phyloP scores from a whole-genome alignment of 108 stramenopile genomes.

The Cyclostephanos invisitatus region DNA sequence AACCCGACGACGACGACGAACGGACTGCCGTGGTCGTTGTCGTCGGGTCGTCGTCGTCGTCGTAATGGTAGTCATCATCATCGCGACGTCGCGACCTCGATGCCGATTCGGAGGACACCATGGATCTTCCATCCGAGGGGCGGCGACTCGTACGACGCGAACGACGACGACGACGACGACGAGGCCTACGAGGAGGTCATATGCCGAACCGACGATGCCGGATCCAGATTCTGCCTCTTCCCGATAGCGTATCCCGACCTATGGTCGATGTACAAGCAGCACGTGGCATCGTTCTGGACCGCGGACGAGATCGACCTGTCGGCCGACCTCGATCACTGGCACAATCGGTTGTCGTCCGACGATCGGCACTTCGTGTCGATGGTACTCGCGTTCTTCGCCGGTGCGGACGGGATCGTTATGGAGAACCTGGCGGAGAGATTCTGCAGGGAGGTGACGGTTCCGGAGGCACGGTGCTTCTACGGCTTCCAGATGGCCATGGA shows the following conservation, averaged over 20 bases:
- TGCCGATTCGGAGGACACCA: too few relatives aligned
- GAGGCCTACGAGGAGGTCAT: constrained; percentile 49
- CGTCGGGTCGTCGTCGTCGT: too few relatives aligned
- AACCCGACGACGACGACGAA: too few relatives aligned
- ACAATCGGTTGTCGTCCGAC: constrained; percentile 72
- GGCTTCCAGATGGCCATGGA: constrained; percentile 95
- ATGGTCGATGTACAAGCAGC: constrained; percentile 98
- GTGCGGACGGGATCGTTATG: constrained; percentile 89
- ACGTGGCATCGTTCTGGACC: constrained; percentile 98
- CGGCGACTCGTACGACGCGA: too few relatives aligned
- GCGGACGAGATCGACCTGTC: constrained; percentile 97
- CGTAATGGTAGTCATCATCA: too few relatives aligned
- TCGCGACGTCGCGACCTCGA: too few relatives aligned
- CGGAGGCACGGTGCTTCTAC: constrained; percentile 93
- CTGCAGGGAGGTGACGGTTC: constrained; percentile 81
- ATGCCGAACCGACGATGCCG: constrained; percentile 73
- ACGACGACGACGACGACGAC: background rate
- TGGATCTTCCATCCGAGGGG: too few relatives aligned
- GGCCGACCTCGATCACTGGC: constrained; percentile 92
- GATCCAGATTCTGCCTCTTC: constrained; percentile 89
- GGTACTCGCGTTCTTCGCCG: constrained; percentile 88
- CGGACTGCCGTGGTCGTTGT: too few relatives aligned
- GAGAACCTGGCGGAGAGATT: constrained; percentile 89
- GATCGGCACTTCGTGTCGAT: constrained; percentile 89
- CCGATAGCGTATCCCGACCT: constrained; percentile 89